Percentiles rank a stretch among this genome's conserved stretches.
Evolutionary conservation across 2,329 filamentous ascomycete species (phyloP).

Genomic region (Ophiostoma australiae): DNA sequence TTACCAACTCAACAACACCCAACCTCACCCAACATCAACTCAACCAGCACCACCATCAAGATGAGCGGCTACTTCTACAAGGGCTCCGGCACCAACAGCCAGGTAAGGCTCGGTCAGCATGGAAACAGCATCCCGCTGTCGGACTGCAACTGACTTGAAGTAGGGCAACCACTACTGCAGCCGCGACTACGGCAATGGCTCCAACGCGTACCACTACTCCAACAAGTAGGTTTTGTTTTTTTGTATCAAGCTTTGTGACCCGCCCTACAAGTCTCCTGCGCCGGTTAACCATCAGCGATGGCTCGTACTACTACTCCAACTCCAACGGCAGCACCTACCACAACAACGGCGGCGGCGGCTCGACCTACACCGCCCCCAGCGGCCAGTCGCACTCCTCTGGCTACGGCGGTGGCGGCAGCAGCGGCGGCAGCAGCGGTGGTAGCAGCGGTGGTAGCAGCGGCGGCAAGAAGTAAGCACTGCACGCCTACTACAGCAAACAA

Average conservation of each 20-base stretch:
- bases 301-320: slow-evolving; percentile 71
- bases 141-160: neutral
- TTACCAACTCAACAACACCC: neutral
- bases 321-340: slow-evolving; percentile 64
- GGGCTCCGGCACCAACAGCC: slow-evolving; percentile 56
- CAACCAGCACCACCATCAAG: neutral
- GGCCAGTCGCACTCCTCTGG: slow-evolving; percentile 35
- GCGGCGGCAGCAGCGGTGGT: slow-evolving; percentile 14
- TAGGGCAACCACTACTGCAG: slow-evolving; percentile 65
- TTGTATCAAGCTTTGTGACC: too few relatives aligned
- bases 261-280: too few relatives aligned
- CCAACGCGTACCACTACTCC: slow-evolving; percentile 64
- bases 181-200: slow-evolving; percentile 59
- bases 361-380: slow-evolving; percentile 56
- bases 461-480: neutral
- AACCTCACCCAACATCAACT: neutral
- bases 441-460: too few relatives aligned
- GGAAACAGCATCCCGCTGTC: too few relatives aligned
- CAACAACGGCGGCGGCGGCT: slow-evolving; percentile 54
- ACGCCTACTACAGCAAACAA: too few relatives aligned
- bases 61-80: slow-evolving; percentile 41
- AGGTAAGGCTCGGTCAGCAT: slow-evolving; percentile 43
- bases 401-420: slow-evolving; percentile 25
- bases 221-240: slow-evolving; percentile 47
- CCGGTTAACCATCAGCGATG: slow-evolving; percentile 39